A percentile compares a stretch with the other conserved stretches of the same genome.
phyloP scores from a whole-genome alignment of 1,284 basidiomycete genomes.

The Calocybe gambosa region DNA sequence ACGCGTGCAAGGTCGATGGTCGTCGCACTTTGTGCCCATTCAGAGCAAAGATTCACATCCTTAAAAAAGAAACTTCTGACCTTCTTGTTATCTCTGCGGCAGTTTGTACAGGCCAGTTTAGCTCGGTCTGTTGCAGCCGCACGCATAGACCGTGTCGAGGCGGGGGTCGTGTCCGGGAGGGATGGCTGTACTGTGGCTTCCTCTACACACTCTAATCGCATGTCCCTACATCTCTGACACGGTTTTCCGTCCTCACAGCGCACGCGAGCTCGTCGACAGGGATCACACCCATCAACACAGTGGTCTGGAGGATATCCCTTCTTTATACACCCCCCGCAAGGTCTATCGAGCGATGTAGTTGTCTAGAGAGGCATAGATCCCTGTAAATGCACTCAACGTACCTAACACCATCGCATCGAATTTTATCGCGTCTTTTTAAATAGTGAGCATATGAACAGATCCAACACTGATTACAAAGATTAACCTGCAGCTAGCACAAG shows the following conservation, averaged over 20 bases:
- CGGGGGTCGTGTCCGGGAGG: slow-evolving; percentile 20
- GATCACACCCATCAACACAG: slow-evolving; percentile 49
- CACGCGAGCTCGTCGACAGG: slow-evolving; percentile 46
- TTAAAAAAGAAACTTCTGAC: slow-evolving; percentile 22
- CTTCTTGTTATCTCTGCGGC: slow-evolving; percentile 59
- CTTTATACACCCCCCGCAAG: slow-evolving; percentile 49
- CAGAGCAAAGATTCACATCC: not conserved
- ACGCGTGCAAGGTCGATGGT: slow-evolving; percentile 51
- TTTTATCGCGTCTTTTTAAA: slow-evolving; percentile 46
- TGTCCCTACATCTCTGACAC: slow-evolving; percentile 41
- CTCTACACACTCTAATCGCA: slow-evolving; percentile 34
- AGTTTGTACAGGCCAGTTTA: slow-evolving; percentile 49
- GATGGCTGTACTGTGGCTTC: slow-evolving; percentile 22
- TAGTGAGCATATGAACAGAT: slow-evolving; percentile 6
- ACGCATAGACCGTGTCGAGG: slow-evolving; percentile 21
- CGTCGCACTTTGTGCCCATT: slow-evolving; percentile 37
- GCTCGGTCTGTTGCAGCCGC: slow-evolving; percentile 37
- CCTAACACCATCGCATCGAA: slow-evolving; percentile 50
- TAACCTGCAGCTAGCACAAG: slow-evolving; percentile 54
- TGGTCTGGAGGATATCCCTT: slow-evolving; percentile 42
- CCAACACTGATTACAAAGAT: slow-evolving; percentile 5
- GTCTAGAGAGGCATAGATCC: not conserved
- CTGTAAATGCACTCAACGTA: slow-evolving; percentile 20
- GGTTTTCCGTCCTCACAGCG: slow-evolving; percentile 49
- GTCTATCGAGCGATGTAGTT: slow-evolving; percentile 25